phyloP scores from a whole-genome alignment of 2,329 filamentous ascomycete genomes.

The Sporothrix globosa region DNA sequence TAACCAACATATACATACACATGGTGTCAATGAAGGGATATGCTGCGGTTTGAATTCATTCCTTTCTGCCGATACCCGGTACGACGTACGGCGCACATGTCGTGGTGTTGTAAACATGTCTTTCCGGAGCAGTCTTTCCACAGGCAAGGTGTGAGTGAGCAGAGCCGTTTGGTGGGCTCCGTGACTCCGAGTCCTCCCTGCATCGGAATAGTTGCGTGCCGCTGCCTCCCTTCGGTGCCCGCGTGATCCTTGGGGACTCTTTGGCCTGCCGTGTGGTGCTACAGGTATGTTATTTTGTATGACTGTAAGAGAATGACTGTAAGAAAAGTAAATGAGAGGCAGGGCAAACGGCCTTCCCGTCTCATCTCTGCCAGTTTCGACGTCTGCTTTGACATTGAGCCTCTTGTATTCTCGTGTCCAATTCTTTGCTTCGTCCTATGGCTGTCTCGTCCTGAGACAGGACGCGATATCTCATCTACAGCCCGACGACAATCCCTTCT shows the following conservation, averaged over 20 bases:
- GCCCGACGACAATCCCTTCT: constrained; percentile 3
- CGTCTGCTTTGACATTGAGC: not conserved
- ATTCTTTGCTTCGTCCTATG: not conserved
- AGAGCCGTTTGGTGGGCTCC: not conserved
- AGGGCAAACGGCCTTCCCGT: not conserved
- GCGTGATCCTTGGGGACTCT: not conserved
- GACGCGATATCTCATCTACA: not conserved
- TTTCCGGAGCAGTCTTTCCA: not conserved
- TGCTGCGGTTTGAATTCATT: not conserved
- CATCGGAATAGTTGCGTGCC: not conserved
- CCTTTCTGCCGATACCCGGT: not conserved
- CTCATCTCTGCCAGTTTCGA: not conserved
- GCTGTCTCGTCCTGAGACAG: constrained; percentile 13
- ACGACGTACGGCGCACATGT: too few relatives aligned
- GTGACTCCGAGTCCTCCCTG: not conserved
- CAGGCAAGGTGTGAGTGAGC: not conserved
- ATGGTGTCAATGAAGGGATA: not conserved
- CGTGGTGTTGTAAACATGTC: too few relatives aligned
- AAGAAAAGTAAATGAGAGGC: not conserved
- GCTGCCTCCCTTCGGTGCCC: not conserved
- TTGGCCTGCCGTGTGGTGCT: not conserved
- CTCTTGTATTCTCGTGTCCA: too few relatives aligned
- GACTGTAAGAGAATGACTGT: not conserved
- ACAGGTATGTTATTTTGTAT: not conserved
- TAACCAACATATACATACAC: constrained; percentile 1